These are phyloP conservation scores for Phanerodontia chrysosporium DNA, from an alignment of 768 basidiomycete genomes.

Conservation along the genomic window DNA sequence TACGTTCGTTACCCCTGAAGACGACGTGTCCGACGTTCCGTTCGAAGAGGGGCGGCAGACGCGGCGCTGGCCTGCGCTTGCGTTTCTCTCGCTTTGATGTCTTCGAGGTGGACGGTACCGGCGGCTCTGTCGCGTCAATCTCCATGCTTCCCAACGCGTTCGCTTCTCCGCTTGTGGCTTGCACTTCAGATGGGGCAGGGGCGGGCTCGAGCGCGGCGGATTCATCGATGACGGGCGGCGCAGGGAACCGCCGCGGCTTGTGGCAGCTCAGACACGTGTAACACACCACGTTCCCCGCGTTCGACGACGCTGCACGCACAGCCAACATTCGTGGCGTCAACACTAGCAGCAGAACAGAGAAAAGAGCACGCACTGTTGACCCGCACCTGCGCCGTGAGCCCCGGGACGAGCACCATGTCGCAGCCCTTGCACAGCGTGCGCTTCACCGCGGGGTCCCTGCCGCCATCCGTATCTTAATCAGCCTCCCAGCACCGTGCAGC, in stretches of 20 bases:
- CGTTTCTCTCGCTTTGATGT: not conserved
- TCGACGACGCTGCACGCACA: slow-evolving; percentile 34
- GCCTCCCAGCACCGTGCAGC: not conserved
- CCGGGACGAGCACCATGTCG: slow-evolving; percentile 59
- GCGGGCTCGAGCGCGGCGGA: not conserved
- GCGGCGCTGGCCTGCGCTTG: slow-evolving; percentile 29
- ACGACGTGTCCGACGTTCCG: slow-evolving; percentile 59
- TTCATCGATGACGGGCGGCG: slow-evolving; percentile 42
- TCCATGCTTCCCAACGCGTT: not conserved
- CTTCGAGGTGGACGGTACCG: not conserved
- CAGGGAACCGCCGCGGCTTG: slow-evolving; percentile 61
- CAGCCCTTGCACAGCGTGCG: slow-evolving; percentile 75
- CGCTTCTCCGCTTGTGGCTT: not conserved
- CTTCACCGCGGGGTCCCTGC: slow-evolving; percentile 81
- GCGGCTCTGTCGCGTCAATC: not conserved
- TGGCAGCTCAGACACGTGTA: slow-evolving; percentile 60
- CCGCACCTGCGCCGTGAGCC: slow-evolving; percentile 59
- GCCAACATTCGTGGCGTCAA: too few species aligned
- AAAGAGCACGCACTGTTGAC: slow-evolving; percentile 48
- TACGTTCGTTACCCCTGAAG: slow-evolving; percentile 57
- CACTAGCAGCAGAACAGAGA: slow-evolving; percentile 20
- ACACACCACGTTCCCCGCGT: slow-evolving; percentile 51
- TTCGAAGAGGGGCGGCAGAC: slow-evolving; percentile 57
- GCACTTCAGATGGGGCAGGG: not conserved
- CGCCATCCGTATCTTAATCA: not conserved